phyloP scores from a whole-genome alignment of 352 stramenopile genomes.

The Thalassiosira mediterranea region DNA sequence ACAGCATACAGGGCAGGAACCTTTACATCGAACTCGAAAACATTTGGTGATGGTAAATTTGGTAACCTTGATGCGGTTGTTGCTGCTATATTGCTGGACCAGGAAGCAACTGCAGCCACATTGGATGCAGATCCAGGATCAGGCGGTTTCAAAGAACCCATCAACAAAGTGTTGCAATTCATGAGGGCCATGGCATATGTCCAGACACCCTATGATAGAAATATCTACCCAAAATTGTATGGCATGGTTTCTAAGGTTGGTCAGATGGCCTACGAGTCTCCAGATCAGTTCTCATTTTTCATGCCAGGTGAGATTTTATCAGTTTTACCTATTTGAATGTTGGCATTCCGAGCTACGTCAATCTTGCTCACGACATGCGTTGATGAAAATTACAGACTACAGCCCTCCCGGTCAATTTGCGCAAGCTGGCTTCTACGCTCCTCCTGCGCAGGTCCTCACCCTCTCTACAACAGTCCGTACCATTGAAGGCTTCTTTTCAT shows the following conservation, averaged over 20 bases:
- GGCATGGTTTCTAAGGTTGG: conserved; percentile 55
- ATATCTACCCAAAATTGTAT: conserved; percentile 45
- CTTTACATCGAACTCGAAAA: conserved; percentile 20
- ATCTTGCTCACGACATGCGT: no score
- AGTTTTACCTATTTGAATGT: no score
- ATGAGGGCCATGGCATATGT: conserved; percentile 45
- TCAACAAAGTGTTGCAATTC: conserved; percentile 58
- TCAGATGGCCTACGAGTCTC: conserved; percentile 48
- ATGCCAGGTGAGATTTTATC: conserved; percentile 24
- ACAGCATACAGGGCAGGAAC: conserved; percentile 48
- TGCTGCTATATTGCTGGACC: conserved; percentile 63
- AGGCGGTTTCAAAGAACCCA: conserved; percentile 55
- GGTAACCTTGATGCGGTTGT: conserved; percentile 58
- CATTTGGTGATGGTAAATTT: conserved; percentile 56
- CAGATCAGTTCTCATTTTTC: conserved; percentile 81
- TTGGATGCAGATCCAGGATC: conserved; percentile 59
- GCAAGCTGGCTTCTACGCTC: conserved; percentile 33
- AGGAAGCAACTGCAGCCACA: conserved; percentile 39
- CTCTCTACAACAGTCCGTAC: conserved; percentile 47
- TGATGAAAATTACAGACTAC: conserved; percentile 49
- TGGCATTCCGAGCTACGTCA: no score
- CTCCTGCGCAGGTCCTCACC: conserved; percentile 60
- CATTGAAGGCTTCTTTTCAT: conserved; percentile 57
- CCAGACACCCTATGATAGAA: conserved; percentile 11
- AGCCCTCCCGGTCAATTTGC: conserved; percentile 34